These are phyloP conservation scores for Kodamaea kakaduensis DNA, from an alignment of 805 yeast species.

Conservation along the genomic window DNA sequence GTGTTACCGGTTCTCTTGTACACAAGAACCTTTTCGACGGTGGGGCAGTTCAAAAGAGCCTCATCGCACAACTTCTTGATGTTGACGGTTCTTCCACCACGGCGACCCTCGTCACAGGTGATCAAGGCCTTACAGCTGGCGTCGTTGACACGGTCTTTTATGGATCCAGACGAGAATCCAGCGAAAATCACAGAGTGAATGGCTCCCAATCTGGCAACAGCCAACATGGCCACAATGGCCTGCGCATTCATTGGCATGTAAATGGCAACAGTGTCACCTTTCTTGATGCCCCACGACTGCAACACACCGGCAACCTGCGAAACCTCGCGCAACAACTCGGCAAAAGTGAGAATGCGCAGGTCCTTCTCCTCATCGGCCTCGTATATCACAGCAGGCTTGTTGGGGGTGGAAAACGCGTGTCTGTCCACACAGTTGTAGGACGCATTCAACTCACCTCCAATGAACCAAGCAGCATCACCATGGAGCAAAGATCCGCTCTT, in stretches of 20 bases:
- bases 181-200: constrained; percentile 84
- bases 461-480: constrained; percentile 63
- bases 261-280: constrained; percentile 84
- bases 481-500: constrained; percentile 60
- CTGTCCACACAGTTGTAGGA: constrained; percentile 79
- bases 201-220: constrained; percentile 78
- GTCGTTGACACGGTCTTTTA: constrained; percentile 67
- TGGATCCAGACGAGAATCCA: constrained; percentile 72
- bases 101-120: constrained; percentile 76
- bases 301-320: constrained; percentile 69
- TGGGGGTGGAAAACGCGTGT: constrained; percentile 67
- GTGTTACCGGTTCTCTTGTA: constrained; percentile 68
- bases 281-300: constrained; percentile 60
- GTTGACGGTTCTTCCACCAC: constrained; percentile 80
- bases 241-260: constrained; percentile 85
- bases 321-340: constrained; percentile 67
- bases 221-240: constrained; percentile 70
- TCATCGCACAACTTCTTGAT: constrained; percentile 82
- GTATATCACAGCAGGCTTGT: constrained; percentile 69
- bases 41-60: constrained; percentile 62
- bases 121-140: constrained; percentile 69
- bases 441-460: constrained; percentile 77
- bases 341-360: constrained; percentile 60
- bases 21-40: constrained; percentile 66
- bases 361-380: constrained; percentile 78